phyloP scores from a whole-genome alignment of 2,329 filamentous ascomycete genomes.

The Fusarium agapanthi region DNA sequence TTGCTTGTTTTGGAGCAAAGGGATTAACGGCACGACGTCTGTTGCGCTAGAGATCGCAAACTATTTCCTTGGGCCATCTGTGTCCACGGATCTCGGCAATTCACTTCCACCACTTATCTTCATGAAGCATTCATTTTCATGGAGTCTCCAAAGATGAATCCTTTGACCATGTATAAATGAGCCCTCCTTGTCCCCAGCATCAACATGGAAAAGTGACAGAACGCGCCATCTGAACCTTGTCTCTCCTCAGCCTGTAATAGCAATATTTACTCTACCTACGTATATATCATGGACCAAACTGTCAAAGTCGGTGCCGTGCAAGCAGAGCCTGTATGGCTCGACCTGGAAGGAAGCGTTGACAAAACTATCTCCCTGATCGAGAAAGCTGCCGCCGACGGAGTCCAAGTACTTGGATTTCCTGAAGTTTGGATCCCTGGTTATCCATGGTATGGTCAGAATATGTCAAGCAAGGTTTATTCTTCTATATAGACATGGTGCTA shows the following conservation, averaged over 20 bases:
- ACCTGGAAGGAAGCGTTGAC: neutral
- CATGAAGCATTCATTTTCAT: neutral
- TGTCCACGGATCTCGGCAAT: neutral
- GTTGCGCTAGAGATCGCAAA: neutral
- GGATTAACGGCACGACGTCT: too few species aligned
- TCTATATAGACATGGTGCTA: neutral
- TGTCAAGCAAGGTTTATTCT: neutral
- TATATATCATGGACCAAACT: neutral
- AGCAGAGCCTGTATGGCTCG: neutral
- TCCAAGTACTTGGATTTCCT: neutral
- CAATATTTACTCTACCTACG: neutral
- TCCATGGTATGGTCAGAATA: neutral
- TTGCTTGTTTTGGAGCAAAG: neutral
- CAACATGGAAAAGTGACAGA: neutral
- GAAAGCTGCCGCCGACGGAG: neutral
- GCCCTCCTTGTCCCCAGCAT: neutral
- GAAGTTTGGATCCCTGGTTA: constrained; percentile 1
- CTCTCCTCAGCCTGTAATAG: fast-evolving
- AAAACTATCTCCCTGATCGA: neutral
- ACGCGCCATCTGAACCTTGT: neutral
- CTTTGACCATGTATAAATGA: neutral
- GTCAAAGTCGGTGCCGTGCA: neutral
- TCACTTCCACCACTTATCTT: fast-evolving
- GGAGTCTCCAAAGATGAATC: neutral
- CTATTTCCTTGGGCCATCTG: neutral